phyloP scores from a whole-genome alignment of 129 eudicot genomes.

The Heracleum sosnowskyi region DNA sequence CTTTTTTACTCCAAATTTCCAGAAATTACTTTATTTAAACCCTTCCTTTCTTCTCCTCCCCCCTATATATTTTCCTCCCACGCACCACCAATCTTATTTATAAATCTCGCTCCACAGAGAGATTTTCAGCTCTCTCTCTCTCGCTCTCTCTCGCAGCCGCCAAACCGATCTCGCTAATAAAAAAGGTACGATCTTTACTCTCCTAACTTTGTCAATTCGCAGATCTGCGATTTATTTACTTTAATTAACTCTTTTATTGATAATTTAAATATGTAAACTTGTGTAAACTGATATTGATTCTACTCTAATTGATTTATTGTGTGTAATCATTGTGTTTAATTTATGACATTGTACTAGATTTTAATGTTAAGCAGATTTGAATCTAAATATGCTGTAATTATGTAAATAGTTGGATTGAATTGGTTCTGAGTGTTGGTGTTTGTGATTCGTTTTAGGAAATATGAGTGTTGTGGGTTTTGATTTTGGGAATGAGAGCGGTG shows the following conservation, averaged over 20 bases:
- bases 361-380: not conserved
- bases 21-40: too few relatives aligned
- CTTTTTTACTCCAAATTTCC: too few relatives aligned
- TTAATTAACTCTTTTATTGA: not conserved
- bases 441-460: conserved; percentile 17
- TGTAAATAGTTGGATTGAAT: not conserved
- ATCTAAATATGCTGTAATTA: not conserved
- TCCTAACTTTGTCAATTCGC: not conserved
- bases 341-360: not conserved
- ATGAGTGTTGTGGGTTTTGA: conserved; percentile 98
- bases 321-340: not conserved
- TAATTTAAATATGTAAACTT: too few relatives aligned
- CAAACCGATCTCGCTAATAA: not conserved
- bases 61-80: not conserved
- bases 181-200: not conserved
- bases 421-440: not conserved
- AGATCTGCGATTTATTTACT: not conserved
- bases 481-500: conserved; percentile 86
- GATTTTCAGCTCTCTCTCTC: not conserved
- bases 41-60: not conserved
- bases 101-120: not conserved
- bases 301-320: too few relatives aligned
- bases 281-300: not conserved
- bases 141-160: not conserved
- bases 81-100: too few relatives aligned